Base-by-base conservation (phyloP, 352 stramenopile genomes). In the Phytopythium kandeliae region DNA sequence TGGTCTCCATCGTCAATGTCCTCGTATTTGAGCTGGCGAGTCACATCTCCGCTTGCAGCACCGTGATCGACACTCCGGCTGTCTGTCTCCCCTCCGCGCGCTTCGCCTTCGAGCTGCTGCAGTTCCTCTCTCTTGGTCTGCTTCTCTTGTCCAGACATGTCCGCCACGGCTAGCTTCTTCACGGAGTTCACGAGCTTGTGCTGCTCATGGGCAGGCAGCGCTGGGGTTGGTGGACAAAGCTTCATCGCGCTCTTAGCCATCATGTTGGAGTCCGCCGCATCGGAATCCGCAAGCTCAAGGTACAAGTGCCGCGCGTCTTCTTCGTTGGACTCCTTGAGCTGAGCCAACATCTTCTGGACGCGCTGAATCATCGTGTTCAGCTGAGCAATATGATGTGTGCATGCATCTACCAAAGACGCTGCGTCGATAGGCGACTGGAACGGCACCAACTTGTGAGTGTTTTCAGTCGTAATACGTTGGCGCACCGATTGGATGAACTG, bases 161-260 rank as follows among this genome's bases (percentile, higher is more conserved):
- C 69, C 8, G 50, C 55, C 70, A 85, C 78, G 2, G 70, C 69
- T 11, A 73, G 63, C 31, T 85, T 81, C 47, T 71, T 70, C 21
- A 85, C 52, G 11, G 73, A 82, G 15, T 65, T 60, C 8, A 80
- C 63, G 9, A 85, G 68, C 25, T 71, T 62, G 1, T 57, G 54
- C 41, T 85, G 67, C 54, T 76, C 61, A 8, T 79, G 57, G 6
- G 60, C 43, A 24, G 63, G 60, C 30, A 77, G 51, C 17, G 58
- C 67, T 5, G 72, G 72, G 0, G 72, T 80, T 11, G 67, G 58
- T 13, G 72, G 72, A 57, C 67, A 84, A 4, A 84, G 51, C 11
- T 47, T 64, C 13, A 70, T 33, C 19, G 51, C 42, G 11, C 46
- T 52, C 24, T 41, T 52, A 11, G 30, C 24, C 28, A 52, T 42